phyloP scores from a whole-genome alignment of 257 asterid species.

The Nemophila menziesii region DNA sequence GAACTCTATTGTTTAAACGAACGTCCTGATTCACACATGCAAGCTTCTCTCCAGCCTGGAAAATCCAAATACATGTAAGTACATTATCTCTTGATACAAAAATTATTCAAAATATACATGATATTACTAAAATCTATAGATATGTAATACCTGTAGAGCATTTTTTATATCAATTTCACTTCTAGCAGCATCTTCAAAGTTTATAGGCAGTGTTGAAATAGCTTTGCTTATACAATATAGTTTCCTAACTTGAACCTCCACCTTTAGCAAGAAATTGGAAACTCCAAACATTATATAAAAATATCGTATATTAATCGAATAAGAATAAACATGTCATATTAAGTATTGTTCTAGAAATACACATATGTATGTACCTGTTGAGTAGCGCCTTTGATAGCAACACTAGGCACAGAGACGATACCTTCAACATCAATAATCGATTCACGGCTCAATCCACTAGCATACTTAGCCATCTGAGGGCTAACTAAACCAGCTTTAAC shows the following conservation, averaged over 20 bases:
- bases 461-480: slow-evolving; percentile 66
- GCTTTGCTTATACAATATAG: slow-evolving; percentile 52
- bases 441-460: slow-evolving; percentile 53
- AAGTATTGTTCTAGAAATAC: too few relatives aligned
- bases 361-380: too few relatives aligned
- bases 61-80: not conserved
- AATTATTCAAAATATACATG: not conserved
- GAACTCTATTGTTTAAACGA: slow-evolving; percentile 67
- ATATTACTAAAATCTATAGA: not conserved
- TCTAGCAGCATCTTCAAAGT: slow-evolving; percentile 74
- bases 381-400: slow-evolving; percentile 54
- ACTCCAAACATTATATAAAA: too few relatives aligned
- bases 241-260: slow-evolving; percentile 71
- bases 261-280: slow-evolving; percentile 24
- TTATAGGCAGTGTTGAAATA: slow-evolving; percentile 46
- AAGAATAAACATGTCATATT: too few relatives aligned
- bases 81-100: too few relatives aligned
- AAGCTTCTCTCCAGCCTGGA: slow-evolving; percentile 73
- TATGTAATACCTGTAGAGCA: slow-evolving; percentile 46
- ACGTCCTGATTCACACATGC: slow-evolving; percentile 93
- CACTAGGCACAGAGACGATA: slow-evolving; percentile 48
- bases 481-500: slow-evolving; percentile 58
- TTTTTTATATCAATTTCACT: slow-evolving; percentile 60
- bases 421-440: slow-evolving; percentile 71
- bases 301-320: too few relatives aligned